Evolutionary conservation across 495 filamentous ascomycete species (phyloP), one percentile per base, ranked within the genome.

Genomic region (Lophium mytilinum): DNA sequence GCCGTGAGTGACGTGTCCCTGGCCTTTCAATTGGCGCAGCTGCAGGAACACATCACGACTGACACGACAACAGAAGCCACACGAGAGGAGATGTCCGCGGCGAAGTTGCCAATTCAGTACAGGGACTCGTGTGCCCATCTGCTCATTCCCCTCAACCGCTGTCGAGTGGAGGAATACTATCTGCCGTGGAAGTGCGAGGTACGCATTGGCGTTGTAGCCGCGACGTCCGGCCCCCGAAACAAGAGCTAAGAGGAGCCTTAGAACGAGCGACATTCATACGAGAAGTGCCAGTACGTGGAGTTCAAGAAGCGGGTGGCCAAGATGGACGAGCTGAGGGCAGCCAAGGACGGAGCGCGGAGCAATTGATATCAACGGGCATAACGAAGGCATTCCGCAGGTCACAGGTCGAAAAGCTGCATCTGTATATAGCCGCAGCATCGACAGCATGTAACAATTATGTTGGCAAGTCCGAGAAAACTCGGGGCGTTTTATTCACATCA

Each of bases 121-220:
- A 83, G 93, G 63, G 93, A 98, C 70, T 89, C 84, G 68, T 98
- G 93, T 73, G 93, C 90, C 63, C 82, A 93, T 70, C 85, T 97
- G 11, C 78, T 96, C 19, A 95, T 96, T 42, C 94, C 94, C 8
- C 79, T 98, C 65, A 98, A 98, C 75, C 84, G 87, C 59, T 98
- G 93, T 76, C 90, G 93, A 50, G 81, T 81, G 74, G 86, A 94
- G 55, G 85, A 89, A 56, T 97, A 87, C 74, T 97, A 95, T 75
- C 70, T 97, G 68, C 90, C 93, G 18, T 98, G 93, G 93, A 95
- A 92, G 80, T 98, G 93, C 72, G 83, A 88, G 83, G 93, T 97
- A 81, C 65, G 87, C 64, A 9, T 30, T 6, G 24, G 24, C 24
- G 6, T 30, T 6, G 3, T 30, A 30, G 24, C 24, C 24, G 24